phyloP scores from a whole-genome alignment of 805 yeast species.

The Yamadazyma tumulicola region DNA sequence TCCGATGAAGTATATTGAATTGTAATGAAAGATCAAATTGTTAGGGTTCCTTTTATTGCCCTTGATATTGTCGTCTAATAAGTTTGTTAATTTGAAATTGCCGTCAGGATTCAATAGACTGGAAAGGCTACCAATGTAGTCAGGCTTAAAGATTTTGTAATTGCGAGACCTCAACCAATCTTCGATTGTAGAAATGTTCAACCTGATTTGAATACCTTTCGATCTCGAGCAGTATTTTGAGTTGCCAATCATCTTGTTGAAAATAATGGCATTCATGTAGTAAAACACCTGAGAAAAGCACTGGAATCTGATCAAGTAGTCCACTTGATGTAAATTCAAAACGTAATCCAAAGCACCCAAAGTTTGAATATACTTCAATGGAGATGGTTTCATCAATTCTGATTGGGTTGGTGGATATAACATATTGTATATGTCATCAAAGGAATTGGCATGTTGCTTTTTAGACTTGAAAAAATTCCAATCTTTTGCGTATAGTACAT shows the following conservation, averaged over 20 bases:
- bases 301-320: slow-evolving; percentile 73
- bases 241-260: slow-evolving; percentile 67
- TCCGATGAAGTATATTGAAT: slow-evolving; percentile 62
- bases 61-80: slow-evolving; percentile 19
- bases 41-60: slow-evolving; percentile 31
- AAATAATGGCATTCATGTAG: slow-evolving; percentile 69
- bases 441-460: slow-evolving; percentile 45
- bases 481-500: slow-evolving; percentile 69
- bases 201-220: slow-evolving; percentile 83
- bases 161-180: slow-evolving; percentile 87
- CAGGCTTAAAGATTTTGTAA: slow-evolving; percentile 38
- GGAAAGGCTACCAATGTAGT: slow-evolving; percentile 26
- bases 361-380: slow-evolving; percentile 78
- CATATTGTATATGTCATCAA: slow-evolving; percentile 72
- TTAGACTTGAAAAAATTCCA: slow-evolving; percentile 52
- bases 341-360: slow-evolving; percentile 87
- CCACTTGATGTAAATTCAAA: slow-evolving; percentile 75
- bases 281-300: slow-evolving; percentile 73
- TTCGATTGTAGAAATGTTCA: slow-evolving; percentile 81
- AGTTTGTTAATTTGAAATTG: slow-evolving; percentile 16
- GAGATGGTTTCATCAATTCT: slow-evolving; percentile 84
- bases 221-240: slow-evolving; percentile 74
- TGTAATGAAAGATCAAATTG: slow-evolving; percentile 59
- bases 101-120: slow-evolving; percentile 11
- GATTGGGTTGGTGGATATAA: slow-evolving; percentile 81